Conservation (phyloP, 768 basidiomycete species). For the Hypholoma sublateritium region DNA sequence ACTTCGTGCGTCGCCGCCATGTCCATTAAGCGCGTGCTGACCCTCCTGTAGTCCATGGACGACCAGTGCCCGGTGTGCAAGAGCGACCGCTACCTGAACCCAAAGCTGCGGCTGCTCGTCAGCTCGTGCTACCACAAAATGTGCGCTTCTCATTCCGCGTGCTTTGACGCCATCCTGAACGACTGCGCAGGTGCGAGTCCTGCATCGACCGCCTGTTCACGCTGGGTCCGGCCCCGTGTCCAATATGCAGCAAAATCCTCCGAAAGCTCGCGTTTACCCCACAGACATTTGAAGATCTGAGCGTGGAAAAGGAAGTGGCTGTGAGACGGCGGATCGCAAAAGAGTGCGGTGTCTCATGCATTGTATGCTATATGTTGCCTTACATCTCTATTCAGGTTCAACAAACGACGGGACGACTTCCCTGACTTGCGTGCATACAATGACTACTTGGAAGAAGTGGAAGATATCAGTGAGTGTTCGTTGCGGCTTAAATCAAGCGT, state of each 20-base stretch:
- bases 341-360: constrained; percentile 56
- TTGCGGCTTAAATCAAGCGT: constrained; percentile 4
- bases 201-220: constrained; percentile 97
- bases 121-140: constrained; percentile 99
- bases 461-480: constrained; percentile 64
- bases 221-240: constrained; percentile 94
- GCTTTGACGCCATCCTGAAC: background rate
- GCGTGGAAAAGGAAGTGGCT: constrained; percentile 93
- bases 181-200: constrained; percentile 81
- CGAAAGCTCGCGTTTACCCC: constrained; percentile 94
- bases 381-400: constrained; percentile 61
- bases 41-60: constrained; percentile 64
- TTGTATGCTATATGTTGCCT: background rate
- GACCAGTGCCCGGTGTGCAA: constrained; percentile 98
- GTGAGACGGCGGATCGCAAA: constrained; percentile 84
- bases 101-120: constrained; percentile 89
- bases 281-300: constrained; percentile 91
- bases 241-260: constrained; percentile 84
- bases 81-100: constrained; percentile 93
- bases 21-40: background rate
- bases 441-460: constrained; percentile 94
- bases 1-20: constrained; percentile 55
- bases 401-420: constrained; percentile 92
- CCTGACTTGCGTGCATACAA: constrained; percentile 78
- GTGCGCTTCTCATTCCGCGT: constrained; percentile 40